Conservation (phyloP, 2,329 filamentous ascomycete species). For the Monilinia fructigena region DNA sequence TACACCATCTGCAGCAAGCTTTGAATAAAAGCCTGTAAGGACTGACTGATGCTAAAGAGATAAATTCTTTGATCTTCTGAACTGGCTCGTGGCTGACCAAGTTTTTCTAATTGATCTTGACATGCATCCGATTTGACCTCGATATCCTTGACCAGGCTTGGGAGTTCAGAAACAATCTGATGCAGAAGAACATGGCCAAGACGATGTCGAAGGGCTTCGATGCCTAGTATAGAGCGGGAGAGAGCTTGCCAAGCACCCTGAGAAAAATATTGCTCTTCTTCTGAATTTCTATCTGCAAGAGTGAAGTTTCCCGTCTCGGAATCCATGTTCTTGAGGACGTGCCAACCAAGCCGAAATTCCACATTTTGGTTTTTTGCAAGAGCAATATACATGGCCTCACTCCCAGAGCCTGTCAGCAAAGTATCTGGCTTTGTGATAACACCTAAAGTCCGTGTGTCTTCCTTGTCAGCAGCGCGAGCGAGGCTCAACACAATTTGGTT, state of each 20-base stretch:
- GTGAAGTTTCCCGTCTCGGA: conserved; percentile 41
- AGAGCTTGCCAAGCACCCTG: conserved; percentile 42
- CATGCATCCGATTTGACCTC: conserved; percentile 42
- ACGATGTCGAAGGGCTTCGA: conserved; percentile 47
- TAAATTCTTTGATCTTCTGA: conserved; percentile 47
- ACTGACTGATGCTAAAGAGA: conserved; percentile 48
- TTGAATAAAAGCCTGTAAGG: conserved; percentile 47
- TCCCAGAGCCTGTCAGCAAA: conserved; percentile 41
- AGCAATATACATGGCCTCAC: conserved; percentile 44
- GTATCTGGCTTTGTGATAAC: conserved; percentile 62
- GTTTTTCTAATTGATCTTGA: conserved; percentile 43
- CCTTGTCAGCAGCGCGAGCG: conserved; percentile 44
- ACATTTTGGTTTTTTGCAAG: conserved; percentile 50
- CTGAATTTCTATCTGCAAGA: conserved; percentile 42
- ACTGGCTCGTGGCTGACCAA: conserved; percentile 49
- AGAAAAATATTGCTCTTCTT: conserved; percentile 48
- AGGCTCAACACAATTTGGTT: conserved; percentile 57
- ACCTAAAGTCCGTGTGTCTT: conserved; percentile 45
- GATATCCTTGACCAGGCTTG: conserved; percentile 48
- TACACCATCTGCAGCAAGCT: conserved; percentile 49
- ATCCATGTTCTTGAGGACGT: conserved; percentile 50
- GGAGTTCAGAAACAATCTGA: conserved; percentile 50
- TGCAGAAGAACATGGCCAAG: conserved; percentile 52
- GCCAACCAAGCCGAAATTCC: conserved; percentile 52
- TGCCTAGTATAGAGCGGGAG: conserved; percentile 45